Evolutionary conservation across 441 rosid species (phyloP).

Genomic region (Croton laevigatus): DNA sequence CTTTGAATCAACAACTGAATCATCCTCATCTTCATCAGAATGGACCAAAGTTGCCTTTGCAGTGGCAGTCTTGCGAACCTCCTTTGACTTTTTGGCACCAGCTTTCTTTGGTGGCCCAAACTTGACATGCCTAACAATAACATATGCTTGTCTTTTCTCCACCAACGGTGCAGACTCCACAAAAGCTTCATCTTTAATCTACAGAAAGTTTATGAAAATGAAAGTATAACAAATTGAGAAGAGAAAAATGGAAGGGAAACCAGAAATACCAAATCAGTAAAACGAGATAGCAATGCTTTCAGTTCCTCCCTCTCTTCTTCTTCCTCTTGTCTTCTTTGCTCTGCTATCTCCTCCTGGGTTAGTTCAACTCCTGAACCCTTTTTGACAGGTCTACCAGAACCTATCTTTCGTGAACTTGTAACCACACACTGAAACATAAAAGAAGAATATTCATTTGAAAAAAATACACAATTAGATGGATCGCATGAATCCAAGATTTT

Average conservation of each 20-base stretch:
- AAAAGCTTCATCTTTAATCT: constrained; percentile 63
- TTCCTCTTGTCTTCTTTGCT: constrained; percentile 18
- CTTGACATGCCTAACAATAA: constrained; percentile 65
- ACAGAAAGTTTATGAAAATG: constrained; percentile 15
- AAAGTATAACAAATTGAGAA: not conserved
- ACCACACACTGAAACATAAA: constrained; percentile 59
- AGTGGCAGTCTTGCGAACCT: constrained; percentile 19
- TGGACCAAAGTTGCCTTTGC: constrained; percentile 14
- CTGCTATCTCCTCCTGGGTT: constrained; percentile 18
- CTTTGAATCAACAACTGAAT: constrained; percentile 20
- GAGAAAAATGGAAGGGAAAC: constrained; percentile 6
- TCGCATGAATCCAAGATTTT: not conserved
- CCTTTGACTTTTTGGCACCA: constrained; percentile 44
- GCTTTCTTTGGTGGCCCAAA: constrained; percentile 79
- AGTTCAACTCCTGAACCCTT: constrained; percentile 10
- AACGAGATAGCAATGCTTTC: constrained; percentile 56
- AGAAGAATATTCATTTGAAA: not conserved
- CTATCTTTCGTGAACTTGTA: constrained; percentile 28
- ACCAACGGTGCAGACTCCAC: constrained; percentile 72
- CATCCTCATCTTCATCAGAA: constrained; percentile 27
- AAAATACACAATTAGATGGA: constrained; percentile 9
- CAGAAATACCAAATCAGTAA: constrained; percentile 50
- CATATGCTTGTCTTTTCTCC: constrained; percentile 61
- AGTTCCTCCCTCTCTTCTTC: constrained; percentile 51
- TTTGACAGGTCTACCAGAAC: constrained; percentile 1